These are phyloP conservation scores for Ogataea nonfermentans DNA, from an alignment of 805 yeast species.

Conservation along the genomic window DNA sequence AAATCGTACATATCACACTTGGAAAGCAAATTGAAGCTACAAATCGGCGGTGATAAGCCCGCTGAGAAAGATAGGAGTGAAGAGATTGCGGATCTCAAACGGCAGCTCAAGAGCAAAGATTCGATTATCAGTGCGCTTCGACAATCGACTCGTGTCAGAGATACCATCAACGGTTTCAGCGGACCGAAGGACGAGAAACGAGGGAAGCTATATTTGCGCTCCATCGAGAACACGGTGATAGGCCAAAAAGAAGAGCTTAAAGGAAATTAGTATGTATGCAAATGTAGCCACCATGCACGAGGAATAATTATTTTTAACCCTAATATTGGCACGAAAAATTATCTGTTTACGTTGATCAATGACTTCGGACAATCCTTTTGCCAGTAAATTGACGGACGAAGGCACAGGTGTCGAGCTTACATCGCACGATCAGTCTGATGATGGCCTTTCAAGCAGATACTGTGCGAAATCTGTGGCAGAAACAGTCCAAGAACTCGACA, in stretches of 20 bases:
- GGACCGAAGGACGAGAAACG: slow-evolving; percentile 1
- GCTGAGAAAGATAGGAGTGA: slow-evolving; percentile 51
- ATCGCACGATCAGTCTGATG: slow-evolving; percentile 14
- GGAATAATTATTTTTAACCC: neutral
- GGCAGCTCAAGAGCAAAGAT: slow-evolving; percentile 67
- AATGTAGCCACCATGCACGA: slow-evolving; percentile 3
- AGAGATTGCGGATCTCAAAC: slow-evolving; percentile 64
- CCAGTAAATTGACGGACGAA: slow-evolving; percentile 18
- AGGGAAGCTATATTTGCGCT: slow-evolving; percentile 16
- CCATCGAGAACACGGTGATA: slow-evolving; percentile 20
- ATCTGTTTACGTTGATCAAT: slow-evolving; percentile 13
- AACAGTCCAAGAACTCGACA: slow-evolving; percentile 57
- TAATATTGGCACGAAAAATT: slow-evolving; percentile 7
- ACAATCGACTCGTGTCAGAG: slow-evolving; percentile 61
- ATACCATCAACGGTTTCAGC: slow-evolving; percentile 19
- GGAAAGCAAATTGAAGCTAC: slow-evolving; percentile 55
- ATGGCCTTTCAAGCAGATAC: slow-evolving; percentile 50
- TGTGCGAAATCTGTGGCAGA: slow-evolving; percentile 65
- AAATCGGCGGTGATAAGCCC: slow-evolving; percentile 16
- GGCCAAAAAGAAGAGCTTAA: slow-evolving; percentile 6
- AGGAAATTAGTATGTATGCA: neutral
- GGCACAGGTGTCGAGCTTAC: slow-evolving; percentile 8
- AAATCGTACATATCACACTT: slow-evolving; percentile 58
- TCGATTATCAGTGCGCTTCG: slow-evolving; percentile 73
- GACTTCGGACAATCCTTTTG: slow-evolving; percentile 27